phyloP scores from a whole-genome alignment of 768 basidiomycete genomes.

The Steccherinum ochraceum region DNA sequence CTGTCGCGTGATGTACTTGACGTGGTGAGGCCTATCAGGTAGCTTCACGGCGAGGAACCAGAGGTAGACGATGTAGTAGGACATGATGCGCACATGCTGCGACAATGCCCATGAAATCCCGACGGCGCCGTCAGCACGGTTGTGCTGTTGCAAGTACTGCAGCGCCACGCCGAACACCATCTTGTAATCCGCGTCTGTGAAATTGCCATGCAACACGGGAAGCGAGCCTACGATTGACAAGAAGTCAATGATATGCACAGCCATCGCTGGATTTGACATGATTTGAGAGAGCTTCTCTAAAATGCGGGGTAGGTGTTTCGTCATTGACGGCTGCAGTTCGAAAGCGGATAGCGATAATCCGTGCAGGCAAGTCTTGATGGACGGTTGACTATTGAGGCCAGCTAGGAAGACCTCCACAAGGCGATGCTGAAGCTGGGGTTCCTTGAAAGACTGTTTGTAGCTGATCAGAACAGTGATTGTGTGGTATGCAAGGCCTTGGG shows the following conservation, averaged over 20 bases:
- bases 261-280: conserved; percentile 90
- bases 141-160: conserved; percentile 90
- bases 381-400: conserved; percentile 62
- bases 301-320: conserved; percentile 71
- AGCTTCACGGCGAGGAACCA: conserved; percentile 92
- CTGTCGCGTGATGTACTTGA: conserved; percentile 82
- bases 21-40: conserved; percentile 71
- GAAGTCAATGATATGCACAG: conserved; percentile 94
- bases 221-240: conserved; percentile 82
- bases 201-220: conserved; percentile 76
- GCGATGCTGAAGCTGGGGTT: conserved; percentile 53
- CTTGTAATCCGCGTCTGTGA: conserved; percentile 86
- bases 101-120: conserved; percentile 80
- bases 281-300: conserved; percentile 87
- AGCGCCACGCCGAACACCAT: conserved; percentile 93
- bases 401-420: conserved; percentile 70
- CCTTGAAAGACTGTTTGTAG: conserved; percentile 70
- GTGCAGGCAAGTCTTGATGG: conserved; percentile 85
- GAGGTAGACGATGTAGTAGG: conserved; percentile 85
- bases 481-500: conserved; percentile 84
- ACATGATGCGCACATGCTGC: conserved; percentile 85
- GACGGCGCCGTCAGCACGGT: conserved; percentile 49
- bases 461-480: conserved; percentile 83
- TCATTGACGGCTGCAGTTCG: conserved; percentile 79
- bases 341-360: conserved; percentile 84